phyloP scores from a whole-genome alignment of 495 filamentous ascomycete species.

The Penicillium cinerascens region DNA sequence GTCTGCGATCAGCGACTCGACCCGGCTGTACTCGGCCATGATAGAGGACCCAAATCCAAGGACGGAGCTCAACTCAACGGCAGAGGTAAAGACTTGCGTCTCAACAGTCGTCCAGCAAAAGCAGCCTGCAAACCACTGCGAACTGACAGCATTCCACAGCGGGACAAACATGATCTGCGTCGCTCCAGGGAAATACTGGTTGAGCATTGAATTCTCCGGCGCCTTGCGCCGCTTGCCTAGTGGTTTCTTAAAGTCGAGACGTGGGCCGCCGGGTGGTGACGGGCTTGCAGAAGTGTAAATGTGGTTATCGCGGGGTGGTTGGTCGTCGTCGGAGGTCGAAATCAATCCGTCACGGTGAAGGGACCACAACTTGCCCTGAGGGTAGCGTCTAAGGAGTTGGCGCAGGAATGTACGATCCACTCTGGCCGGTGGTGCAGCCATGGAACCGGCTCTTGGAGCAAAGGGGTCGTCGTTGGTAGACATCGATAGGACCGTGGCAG shows the following conservation, averaged over 20 bases:
- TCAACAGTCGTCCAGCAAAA: constrained; percentile 58
- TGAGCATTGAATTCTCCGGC: constrained; percentile 40
- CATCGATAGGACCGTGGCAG: constrained; percentile 37
- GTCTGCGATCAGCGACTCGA: constrained; percentile 56
- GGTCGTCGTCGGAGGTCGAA: constrained; percentile 41
- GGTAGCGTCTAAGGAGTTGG: constrained; percentile 54
- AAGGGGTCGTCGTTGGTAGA: constrained; percentile 41
- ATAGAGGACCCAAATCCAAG: constrained; percentile 63
- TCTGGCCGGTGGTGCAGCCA: constrained; percentile 30
- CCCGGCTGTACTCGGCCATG: constrained; percentile 64
- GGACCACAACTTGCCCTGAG: constrained; percentile 62
- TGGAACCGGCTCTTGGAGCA: constrained; percentile 31
- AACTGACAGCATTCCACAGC: constrained; percentile 65
- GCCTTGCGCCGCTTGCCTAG: constrained; percentile 34
- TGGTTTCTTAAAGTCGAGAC: constrained; percentile 38
- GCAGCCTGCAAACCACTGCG: constrained; percentile 66
- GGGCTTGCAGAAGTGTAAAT: neutral
- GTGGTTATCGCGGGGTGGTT: constrained; percentile 21
- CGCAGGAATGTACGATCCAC: constrained; percentile 44
- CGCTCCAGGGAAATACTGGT: constrained; percentile 44
- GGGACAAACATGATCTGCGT: constrained; percentile 51
- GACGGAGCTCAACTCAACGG: constrained; percentile 48
- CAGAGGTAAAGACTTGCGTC: constrained; percentile 39
- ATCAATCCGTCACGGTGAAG: constrained; percentile 53
- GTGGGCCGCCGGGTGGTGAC: constrained; percentile 5